Conservation (phyloP, 225 moss, liverwort and hornwort genomes). For the Asterella californica region DNA sequence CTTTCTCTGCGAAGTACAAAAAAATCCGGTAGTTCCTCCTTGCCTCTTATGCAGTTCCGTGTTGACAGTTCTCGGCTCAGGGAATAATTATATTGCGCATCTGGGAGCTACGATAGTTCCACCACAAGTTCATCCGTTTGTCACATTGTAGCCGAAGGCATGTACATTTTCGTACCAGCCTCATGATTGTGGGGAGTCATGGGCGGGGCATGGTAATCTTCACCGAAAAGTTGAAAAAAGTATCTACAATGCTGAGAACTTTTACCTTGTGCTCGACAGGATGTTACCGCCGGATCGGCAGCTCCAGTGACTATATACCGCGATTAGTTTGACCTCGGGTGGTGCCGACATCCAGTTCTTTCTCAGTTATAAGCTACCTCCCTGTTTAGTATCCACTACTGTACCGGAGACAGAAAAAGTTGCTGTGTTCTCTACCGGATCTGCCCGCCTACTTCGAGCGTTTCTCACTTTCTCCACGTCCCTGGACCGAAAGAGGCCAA, state of each 20-base stretch:
- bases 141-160: no score
- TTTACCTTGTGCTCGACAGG: background rate
- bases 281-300: background rate
- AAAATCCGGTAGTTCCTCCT: no score
- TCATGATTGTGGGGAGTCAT: background rate
- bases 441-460: background rate
- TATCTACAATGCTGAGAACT: background rate
- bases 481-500: background rate
- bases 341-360: background rate
- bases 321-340: no score
- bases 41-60: no score
- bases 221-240: background rate
- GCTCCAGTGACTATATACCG: background rate
- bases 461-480: background rate
- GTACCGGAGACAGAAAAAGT: background rate
- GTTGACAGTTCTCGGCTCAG: no score
- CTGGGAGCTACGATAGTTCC: no score
- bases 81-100: no score
- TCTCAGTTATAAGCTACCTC: background rate
- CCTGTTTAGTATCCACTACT: background rate
- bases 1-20: no score
- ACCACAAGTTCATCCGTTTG: no score
- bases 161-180: no score
- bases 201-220: background rate
- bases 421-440: background rate